These are phyloP conservation scores for Mortierella hygrophila DNA, from an alignment of 192 early-diverging fungal genomes.

Conservation along the genomic window DNA sequence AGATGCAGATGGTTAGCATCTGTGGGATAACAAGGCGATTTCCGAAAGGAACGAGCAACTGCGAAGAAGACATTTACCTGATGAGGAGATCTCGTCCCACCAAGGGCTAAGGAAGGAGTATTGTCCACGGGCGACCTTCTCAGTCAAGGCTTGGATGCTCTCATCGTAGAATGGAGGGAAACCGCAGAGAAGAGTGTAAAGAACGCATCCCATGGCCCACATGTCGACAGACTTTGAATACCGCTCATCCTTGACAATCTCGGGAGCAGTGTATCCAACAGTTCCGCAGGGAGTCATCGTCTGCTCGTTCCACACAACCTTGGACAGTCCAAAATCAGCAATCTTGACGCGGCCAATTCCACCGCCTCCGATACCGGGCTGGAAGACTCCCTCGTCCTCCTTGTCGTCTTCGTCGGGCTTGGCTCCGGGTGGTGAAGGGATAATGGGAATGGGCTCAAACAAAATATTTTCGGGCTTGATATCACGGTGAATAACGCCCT, in stretches of 20 bases:
- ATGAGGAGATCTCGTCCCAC: slow-evolving; percentile 90
- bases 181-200: slow-evolving; percentile 85
- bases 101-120: slow-evolving; percentile 89
- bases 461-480: slow-evolving; percentile 96
- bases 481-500: slow-evolving; percentile 89
- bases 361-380: slow-evolving; percentile 80
- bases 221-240: slow-evolving; percentile 89
- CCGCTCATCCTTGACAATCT: slow-evolving; percentile 85
- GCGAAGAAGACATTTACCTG: slow-evolving; percentile 49
- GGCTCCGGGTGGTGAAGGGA: slow-evolving; percentile 58
- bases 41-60: neutral
- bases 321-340: slow-evolving; percentile 92
- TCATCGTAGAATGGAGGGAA: slow-evolving; percentile 91
- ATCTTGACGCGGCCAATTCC: slow-evolving; percentile 89
- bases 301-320: slow-evolving; percentile 85
- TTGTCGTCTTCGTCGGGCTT: slow-evolving; percentile 74
- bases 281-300: slow-evolving; percentile 95
- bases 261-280: slow-evolving; percentile 93
- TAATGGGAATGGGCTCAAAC: slow-evolving; percentile 77
- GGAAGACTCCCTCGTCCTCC: slow-evolving; percentile 81
- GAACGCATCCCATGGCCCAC: slow-evolving; percentile 90
- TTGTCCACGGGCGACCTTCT: slow-evolving; percentile 88
- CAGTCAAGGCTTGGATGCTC: slow-evolving; percentile 78
- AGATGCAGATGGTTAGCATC: neutral
- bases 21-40: neutral